Conservation (phyloP, 768 basidiomycete species). For the Mycena haematopus region DNA sequence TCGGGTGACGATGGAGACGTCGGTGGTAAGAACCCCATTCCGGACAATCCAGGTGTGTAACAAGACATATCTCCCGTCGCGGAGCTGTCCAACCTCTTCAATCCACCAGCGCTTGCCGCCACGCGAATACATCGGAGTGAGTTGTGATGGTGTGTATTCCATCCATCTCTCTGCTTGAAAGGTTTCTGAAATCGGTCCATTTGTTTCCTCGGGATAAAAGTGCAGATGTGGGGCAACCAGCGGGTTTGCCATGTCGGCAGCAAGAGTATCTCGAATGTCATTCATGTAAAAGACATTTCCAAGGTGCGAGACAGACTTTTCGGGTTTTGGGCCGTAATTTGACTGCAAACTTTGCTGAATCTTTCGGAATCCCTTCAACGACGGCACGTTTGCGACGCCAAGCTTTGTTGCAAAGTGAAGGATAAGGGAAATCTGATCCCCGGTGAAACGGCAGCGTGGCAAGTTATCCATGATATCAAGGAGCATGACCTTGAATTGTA, state of each 20-base stretch:
- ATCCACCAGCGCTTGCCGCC: too few relatives aligned
- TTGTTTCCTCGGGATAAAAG: too few relatives aligned
- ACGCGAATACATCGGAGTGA: too few relatives aligned
- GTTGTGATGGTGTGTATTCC: too few relatives aligned
- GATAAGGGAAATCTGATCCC: constrained; percentile 22
- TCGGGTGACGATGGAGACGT: too few relatives aligned
- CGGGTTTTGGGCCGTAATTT: background rate
- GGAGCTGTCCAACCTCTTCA: too few relatives aligned
- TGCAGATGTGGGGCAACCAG: constrained; percentile 22
- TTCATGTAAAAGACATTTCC: constrained; percentile 32
- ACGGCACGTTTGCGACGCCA: constrained; percentile 22
- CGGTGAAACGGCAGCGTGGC: constrained; percentile 26
- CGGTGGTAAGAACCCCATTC: too few relatives aligned
- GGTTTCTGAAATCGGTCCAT: too few relatives aligned
- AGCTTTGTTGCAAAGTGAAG: constrained; percentile 12
- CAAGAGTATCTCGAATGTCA: constrained; percentile 24
- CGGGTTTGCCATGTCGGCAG: constrained; percentile 29
- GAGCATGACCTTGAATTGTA: constrained; percentile 17
- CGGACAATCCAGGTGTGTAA: too few relatives aligned
- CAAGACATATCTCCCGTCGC: too few relatives aligned
- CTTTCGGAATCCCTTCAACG: constrained; percentile 19
- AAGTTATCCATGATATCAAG: constrained; percentile 31
- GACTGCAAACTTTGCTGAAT: constrained; percentile 1
- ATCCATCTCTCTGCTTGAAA: too few relatives aligned
- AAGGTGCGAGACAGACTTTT: background rate